These are phyloP conservation scores for Gaeumannomyces tritici DNA, from an alignment of 2,329 filamentous ascomycete species.

Conservation along the genomic window DNA sequence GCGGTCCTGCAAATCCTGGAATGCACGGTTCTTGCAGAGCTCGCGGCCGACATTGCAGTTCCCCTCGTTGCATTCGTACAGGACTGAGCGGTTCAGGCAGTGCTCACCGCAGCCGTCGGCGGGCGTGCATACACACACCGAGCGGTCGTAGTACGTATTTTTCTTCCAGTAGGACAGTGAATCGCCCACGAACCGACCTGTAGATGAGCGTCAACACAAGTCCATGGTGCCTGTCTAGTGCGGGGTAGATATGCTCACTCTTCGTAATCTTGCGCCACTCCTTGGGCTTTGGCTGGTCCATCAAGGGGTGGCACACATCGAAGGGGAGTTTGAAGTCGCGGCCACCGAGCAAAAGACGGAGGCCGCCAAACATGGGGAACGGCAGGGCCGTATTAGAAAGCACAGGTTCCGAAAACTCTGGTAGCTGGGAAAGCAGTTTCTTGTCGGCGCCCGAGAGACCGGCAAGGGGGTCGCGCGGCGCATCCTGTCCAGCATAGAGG, in stretches of 20 bases:
- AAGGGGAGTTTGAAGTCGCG: conserved; percentile 84
- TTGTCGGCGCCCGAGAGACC: conserved; percentile 41
- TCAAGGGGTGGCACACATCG: conserved; percentile 80
- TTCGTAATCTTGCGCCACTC: conserved; percentile 89
- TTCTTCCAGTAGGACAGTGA: conserved; percentile 75
- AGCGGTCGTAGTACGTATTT: conserved; percentile 61
- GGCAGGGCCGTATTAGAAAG: conserved; percentile 54
- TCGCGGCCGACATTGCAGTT: conserved; percentile 77
- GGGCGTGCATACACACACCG: conserved; percentile 66
- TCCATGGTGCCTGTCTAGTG: not conserved
- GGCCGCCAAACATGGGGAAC: conserved; percentile 68
- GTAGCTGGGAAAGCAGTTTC: conserved; percentile 37
- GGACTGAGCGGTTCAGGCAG: conserved; percentile 93
- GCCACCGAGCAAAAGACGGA: conserved; percentile 60
- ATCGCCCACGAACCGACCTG: conserved; percentile 85
- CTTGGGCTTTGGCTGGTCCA: conserved; percentile 82
- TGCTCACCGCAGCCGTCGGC: conserved; percentile 79
- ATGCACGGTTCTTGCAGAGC: conserved; percentile 76
- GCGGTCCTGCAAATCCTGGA: conserved; percentile 68
- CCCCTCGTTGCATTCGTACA: conserved; percentile 86
- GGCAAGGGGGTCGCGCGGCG: conserved; percentile 34
- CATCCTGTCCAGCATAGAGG: conserved; percentile 75
- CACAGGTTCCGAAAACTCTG: conserved; percentile 34
- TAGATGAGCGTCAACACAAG: conserved; percentile 3
- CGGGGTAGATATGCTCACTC: conserved; percentile 48